Evolutionary conservation across 495 filamentous ascomycete species (phyloP).

Genomic region (Xylaria longipes): DNA sequence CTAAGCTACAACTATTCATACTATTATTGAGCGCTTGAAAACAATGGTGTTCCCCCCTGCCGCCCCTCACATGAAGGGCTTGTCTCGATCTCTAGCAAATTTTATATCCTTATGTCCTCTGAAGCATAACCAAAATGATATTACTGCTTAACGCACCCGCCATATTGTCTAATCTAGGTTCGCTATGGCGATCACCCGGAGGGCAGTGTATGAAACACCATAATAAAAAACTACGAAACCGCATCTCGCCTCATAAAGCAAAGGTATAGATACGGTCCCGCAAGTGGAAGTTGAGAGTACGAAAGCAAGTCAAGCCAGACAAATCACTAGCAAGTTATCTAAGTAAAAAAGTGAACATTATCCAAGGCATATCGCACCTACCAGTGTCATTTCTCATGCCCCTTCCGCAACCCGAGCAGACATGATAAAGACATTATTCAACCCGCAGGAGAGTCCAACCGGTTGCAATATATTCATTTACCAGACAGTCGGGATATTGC

Average conservation of each 20-base stretch:
- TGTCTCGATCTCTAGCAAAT: background rate
- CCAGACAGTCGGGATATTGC: no score
- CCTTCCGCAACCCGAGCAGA: no score
- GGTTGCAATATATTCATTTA: no score
- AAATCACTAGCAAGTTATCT: background rate
- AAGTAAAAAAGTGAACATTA: no score
- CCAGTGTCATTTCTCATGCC: no score
- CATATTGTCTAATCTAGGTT: no score
- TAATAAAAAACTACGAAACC: background rate
- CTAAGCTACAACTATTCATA: background rate
- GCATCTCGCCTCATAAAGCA: background rate
- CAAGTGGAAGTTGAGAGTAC: background rate
- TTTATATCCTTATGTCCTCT: background rate
- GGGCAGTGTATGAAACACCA: background rate
- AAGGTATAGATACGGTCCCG: background rate
- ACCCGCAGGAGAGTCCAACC: no score
- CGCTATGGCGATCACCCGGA: background rate
- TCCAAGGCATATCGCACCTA: no score
- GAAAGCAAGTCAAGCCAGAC: background rate
- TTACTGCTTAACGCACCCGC: no score
- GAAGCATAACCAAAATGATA: no score
- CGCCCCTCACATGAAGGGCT: background rate
- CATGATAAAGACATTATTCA: no score
- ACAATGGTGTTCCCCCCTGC: background rate
- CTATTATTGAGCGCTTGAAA: background rate